phyloP scores from a whole-genome alignment of 2,329 filamentous ascomycete species.

The Tricladium varicosporioides region DNA sequence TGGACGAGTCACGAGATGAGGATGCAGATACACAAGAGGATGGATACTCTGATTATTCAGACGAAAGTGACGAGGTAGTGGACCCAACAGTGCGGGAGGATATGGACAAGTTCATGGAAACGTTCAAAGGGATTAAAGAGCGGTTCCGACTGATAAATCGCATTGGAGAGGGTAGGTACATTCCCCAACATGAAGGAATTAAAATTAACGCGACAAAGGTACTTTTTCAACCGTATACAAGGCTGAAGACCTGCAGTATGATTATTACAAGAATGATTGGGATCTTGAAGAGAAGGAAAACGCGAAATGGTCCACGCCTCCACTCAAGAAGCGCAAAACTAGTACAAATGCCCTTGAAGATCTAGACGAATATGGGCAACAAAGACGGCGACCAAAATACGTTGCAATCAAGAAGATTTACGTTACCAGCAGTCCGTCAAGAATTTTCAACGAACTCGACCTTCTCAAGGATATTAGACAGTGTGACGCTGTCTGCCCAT shows the following conservation, averaged over 20 bases:
- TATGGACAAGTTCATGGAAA: slow-evolving; percentile 79
- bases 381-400: slow-evolving; percentile 62
- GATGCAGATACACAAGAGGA: slow-evolving; percentile 38
- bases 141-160: slow-evolving; percentile 90
- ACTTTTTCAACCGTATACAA: slow-evolving; percentile 99
- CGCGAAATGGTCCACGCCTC: slow-evolving; percentile 68
- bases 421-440: slow-evolving; percentile 88
- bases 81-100: slow-evolving; percentile 75
- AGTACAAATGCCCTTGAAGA: slow-evolving; percentile 34
- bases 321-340: slow-evolving; percentile 51
- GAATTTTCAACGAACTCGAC: slow-evolving; percentile 95
- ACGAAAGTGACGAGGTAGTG: slow-evolving; percentile 58
- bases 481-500: slow-evolving; percentile 82
- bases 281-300: slow-evolving; percentile 67
- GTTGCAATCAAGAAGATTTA: slow-evolving; percentile 99
- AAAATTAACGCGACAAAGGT: slow-evolving; percentile 49
- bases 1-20: slow-evolving; percentile 38
- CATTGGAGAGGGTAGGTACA: slow-evolving; percentile 80
- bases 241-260: slow-evolving; percentile 86
- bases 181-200: background rate
- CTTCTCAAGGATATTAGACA: slow-evolving; percentile 83
- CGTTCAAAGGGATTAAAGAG: slow-evolving; percentile 79
- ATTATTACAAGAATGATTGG: slow-evolving; percentile 83
- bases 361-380: slow-evolving; percentile 31
- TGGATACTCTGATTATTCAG: slow-evolving; percentile 46